Percentiles rank a stretch among this genome's conserved stretches.
Conservation (phyloP, 345 rosid species). For the Orychophragmus violaceus region DNA sequence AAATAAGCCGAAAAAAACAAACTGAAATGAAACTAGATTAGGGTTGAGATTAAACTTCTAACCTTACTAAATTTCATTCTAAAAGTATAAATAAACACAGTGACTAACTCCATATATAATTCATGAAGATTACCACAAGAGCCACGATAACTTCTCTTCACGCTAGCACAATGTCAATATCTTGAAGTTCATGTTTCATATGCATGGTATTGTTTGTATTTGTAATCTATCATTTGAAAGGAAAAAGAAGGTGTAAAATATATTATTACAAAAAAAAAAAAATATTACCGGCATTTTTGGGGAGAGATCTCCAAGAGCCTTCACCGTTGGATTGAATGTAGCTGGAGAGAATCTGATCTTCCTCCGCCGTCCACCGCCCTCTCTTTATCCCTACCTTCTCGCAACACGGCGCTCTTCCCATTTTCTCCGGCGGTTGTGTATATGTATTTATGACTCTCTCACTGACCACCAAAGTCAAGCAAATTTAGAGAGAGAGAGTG, state of each 20-base stretch:
- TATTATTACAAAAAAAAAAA: no score
- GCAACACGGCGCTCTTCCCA: constrained; percentile 39
- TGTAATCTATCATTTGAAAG: neutral
- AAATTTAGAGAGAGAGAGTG: neutral
- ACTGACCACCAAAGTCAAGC: neutral
- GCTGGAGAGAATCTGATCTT: constrained; percentile 28
- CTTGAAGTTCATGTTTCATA: neutral
- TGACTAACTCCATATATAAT: neutral
- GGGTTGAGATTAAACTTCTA: neutral
- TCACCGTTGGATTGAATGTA: constrained; percentile 33
- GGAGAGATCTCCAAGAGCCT: constrained; percentile 40
- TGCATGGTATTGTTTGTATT: neutral
- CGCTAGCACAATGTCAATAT: neutral
- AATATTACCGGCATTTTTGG: constrained; percentile 34
- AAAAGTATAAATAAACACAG: neutral
- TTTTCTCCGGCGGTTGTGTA: constrained; percentile 56
- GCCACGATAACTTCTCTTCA: neutral
- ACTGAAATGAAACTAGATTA: neutral
- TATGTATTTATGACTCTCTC: constrained; percentile 23
- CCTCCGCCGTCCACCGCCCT: constrained; percentile 38
- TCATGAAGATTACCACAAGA: neutral
- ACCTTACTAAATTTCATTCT: neutral
- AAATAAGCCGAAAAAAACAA: neutral
- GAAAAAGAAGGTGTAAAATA: neutral
- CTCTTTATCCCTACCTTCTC: constrained; percentile 33